Evolutionary conservation across 805 yeast genomes (phyloP), one percentile per base, ranked within the genome.

Genomic region (Starmerella gropengiesseri): DNA sequence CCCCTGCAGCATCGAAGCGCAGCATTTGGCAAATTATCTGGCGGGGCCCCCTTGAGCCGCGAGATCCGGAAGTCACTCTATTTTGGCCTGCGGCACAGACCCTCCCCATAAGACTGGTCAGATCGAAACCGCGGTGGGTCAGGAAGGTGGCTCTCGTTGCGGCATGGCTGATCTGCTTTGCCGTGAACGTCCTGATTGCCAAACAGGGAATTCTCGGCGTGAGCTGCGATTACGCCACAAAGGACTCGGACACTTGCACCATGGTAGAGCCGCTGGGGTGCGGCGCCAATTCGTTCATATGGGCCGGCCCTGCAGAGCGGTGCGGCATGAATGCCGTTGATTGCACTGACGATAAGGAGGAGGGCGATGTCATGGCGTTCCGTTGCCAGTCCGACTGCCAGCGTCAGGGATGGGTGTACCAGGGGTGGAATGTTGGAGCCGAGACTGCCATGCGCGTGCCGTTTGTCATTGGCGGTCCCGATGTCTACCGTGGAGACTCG

Each of bases 361-460:
- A 16, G 27, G 60, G 65, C 22, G 55, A 63, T 13, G 71, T 71
- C 17, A 68, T 79, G 21, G 59, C 71, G 4, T 68, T 86, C 55
- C 67, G 85, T 51, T 87, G 97, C 60, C 95, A 95, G 0, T 94
- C 95, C 0, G 64, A 86, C 26, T 87, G 97, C 61, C 85, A 79
- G 51, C 64, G 79, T 26, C 82, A 75, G 25, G 77, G 86, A 28
- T 75, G 81, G 77, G 71, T 84, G 0, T 87, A 77, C 58, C 74
- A 86, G 2, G 74, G 78, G 14, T 64, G 79, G 9, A 78, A 87
- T 0, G 83, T 84, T 0, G 96, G 95, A 0, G 69, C 69, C 40
- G 64, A 74, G 42, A 61, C 74, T 49, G 66, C 80, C 19, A 81
- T 82, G 56, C 83, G 87, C 56, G 60, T 77, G 40, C 81, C 81